Base-by-base conservation (phyloP, 176 grass and related monocot species). In the Poa pratensis region DNA sequence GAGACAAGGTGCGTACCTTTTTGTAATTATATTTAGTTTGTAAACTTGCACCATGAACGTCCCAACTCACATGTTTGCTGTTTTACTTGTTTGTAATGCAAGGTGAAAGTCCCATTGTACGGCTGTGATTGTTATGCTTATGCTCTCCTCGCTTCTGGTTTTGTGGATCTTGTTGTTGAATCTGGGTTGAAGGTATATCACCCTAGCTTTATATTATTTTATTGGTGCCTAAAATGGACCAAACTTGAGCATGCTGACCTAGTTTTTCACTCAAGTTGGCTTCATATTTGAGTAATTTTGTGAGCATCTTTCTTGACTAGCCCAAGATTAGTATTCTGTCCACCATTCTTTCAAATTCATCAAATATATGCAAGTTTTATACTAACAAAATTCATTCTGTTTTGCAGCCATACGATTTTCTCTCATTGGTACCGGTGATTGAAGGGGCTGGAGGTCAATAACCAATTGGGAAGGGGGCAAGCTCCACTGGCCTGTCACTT, bases 101-200 rank as follows among this genome's bases (percentile, higher is more conserved):
- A 98, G 93, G 91, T 95, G 42, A 98, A 98, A 90, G 96, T 95
- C 37, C 96, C 91, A 87, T 78, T 95, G 12, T 98, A 98, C 86
- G 96, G 96, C 42, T 98, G 96, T 69, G 96, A 98, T 95, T 98
- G 96, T 53, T 98, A 98, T 62, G 93, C 96, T 68, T 98, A 98
- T 80, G 93, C 96, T 81, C 91, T 98, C 73, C 87, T 95, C 75
- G 93, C 93, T 61, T 94, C 96, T 85, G 91, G 96, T 51, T 92
- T 89, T 89, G 96, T 94, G 13, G 93, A 98, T 82, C 87, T 98
- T 92, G 91, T 95, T 79, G 87, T 98, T 65, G 96, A 98, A 86
- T 94, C 96, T 7, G 93, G 93, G 32, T 87, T 98, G 74, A 98
- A 98, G 96, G 96, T 95, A 91, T 95, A 73, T 67, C 20, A 18